phyloP scores from a whole-genome alignment of 441 rosid species.

The Dalechampia spathulata region DNA sequence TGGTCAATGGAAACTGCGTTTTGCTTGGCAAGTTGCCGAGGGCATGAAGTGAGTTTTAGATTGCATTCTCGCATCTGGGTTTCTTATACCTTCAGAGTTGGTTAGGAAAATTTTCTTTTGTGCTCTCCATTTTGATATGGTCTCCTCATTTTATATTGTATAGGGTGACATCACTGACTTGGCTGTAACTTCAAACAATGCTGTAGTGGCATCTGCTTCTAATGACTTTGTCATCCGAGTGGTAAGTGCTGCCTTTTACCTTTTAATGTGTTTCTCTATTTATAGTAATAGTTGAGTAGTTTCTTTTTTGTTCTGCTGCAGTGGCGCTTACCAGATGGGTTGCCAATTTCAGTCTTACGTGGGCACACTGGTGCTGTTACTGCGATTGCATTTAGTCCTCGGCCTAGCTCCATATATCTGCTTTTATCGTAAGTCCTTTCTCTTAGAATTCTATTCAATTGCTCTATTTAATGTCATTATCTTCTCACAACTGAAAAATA shows the following conservation, averaged over 20 bases:
- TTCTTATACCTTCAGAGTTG: not conserved
- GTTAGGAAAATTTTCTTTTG: conserved; percentile 5
- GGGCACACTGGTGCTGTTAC: conserved; percentile 97
- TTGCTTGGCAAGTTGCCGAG: conserved; percentile 99
- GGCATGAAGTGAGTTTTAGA: conserved; percentile 86
- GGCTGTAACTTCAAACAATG: conserved; percentile 95
- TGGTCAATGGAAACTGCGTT: conserved; percentile 99
- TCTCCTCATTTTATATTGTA: conserved; percentile 28
- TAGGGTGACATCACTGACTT: conserved; percentile 99
- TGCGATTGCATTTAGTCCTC: conserved; percentile 96
- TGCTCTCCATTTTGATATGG: conserved; percentile 13
- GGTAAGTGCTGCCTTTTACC: conserved; percentile 38
- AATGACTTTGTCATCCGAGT: conserved; percentile 89
- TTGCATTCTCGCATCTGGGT: conserved; percentile 13
- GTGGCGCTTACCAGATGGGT: conserved; percentile 99
- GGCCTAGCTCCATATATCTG: conserved; percentile 70
- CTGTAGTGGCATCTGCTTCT: conserved; percentile 90
- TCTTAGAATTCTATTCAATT: conserved; percentile 9
- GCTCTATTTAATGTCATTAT: not conserved
- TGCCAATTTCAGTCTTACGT: conserved; percentile 82
- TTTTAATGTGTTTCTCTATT: conserved; percentile 11
- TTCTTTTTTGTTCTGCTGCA: conserved; percentile 29
- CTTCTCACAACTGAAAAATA: too few relatives aligned
- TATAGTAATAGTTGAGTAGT: conserved; percentile 3
- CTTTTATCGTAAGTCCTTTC: conserved; percentile 80